phyloP scores from a whole-genome alignment of 139 green algal genomes.

The Tetratostichococcus sp. region DNA sequence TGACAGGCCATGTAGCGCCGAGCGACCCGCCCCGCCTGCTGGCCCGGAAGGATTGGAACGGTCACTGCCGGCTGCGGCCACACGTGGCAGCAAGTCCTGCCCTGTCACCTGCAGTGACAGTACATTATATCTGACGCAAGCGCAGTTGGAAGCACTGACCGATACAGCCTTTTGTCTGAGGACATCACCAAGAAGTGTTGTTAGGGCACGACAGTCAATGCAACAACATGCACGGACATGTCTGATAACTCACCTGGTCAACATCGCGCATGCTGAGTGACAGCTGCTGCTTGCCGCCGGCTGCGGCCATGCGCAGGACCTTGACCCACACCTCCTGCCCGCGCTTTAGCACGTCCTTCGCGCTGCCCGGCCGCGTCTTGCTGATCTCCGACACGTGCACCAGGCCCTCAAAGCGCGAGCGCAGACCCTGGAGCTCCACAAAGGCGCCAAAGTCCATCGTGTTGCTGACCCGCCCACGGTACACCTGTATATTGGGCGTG shows the following conservation, averaged over 20 bases:
- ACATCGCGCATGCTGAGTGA: conserved; percentile 91
- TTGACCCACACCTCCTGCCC: conserved; percentile 80
- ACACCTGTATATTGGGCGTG: too few species aligned
- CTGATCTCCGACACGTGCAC: conserved; percentile 90
- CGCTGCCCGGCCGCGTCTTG: conserved; percentile 47
- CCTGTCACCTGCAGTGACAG: conserved; percentile 49
- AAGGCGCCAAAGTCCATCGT: conserved; percentile 97
- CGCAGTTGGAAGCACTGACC: too few species aligned
- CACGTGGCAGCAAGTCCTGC: conserved; percentile 65
- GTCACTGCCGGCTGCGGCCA: conserved; percentile 1
- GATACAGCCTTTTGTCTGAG: too few species aligned
- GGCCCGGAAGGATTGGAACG: conserved; percentile 28
- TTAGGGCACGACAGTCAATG: too few species aligned
- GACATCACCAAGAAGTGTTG: too few species aligned
- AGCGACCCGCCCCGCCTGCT: conserved; percentile 6
- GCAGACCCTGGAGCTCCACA: conserved; percentile 82
- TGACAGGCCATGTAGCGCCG: conserved; percentile 68
- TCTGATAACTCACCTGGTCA: conserved; percentile 61
- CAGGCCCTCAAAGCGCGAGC: conserved; percentile 76
- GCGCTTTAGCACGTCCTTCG: conserved; percentile 71
- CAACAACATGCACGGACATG: too few species aligned
- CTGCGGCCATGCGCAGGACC: conserved; percentile 40
- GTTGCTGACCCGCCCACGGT: conserved; percentile 56
- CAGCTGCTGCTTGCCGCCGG: conserved; percentile 46
- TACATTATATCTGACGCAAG: too few species aligned